Evolutionary conservation across 2,329 filamentous ascomycete genomes (phyloP).

Genomic region (Arthrobotrys musiformis): DNA sequence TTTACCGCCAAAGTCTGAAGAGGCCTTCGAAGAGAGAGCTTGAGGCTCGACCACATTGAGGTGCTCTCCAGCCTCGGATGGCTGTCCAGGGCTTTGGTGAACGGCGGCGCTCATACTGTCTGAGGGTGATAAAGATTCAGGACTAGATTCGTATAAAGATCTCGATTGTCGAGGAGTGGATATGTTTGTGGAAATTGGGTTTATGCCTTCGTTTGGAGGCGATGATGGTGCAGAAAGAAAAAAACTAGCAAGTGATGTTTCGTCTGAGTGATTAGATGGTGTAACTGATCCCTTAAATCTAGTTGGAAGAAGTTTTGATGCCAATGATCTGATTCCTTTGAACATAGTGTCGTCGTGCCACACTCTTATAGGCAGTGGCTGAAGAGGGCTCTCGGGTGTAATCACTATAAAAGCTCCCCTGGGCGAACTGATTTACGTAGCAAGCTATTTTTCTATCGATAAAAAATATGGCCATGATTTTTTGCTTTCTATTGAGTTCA

Average conservation of each 20-base stretch:
- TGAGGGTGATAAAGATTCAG: constrained; percentile 31
- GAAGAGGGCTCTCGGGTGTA: neutral
- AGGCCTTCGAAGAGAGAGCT: constrained; percentile 28
- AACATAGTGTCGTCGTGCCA: constrained; percentile 27
- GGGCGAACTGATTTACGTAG: neutral
- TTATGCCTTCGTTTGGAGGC: neutral
- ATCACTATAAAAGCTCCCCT: constrained; percentile 12
- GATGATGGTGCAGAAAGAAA: constrained; percentile 46
- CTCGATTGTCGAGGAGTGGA: constrained; percentile 41
- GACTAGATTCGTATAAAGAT: constrained; percentile 23
- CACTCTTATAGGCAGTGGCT: constrained; percentile 48
- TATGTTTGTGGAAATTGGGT: constrained; percentile 10
- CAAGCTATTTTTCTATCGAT: neutral
- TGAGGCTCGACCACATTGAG: constrained; percentile 45
- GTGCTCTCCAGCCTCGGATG: constrained; percentile 47
- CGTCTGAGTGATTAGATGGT: constrained; percentile 18
- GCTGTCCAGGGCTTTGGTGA: constrained; percentile 17
- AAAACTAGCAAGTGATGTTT: constrained; percentile 19
- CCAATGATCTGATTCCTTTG: constrained; percentile 21
- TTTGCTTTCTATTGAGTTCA: constrained; percentile 8
- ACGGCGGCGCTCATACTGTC: constrained; percentile 31
- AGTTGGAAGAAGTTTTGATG: constrained; percentile 11
- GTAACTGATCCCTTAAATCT: constrained; percentile 15
- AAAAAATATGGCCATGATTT: constrained; percentile 13
- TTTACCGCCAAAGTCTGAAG: constrained; percentile 47